These are phyloP conservation scores for Apophysomyces trapeziformis DNA, from an alignment of 371 early-diverging fungal species.

Conservation along the genomic window DNA sequence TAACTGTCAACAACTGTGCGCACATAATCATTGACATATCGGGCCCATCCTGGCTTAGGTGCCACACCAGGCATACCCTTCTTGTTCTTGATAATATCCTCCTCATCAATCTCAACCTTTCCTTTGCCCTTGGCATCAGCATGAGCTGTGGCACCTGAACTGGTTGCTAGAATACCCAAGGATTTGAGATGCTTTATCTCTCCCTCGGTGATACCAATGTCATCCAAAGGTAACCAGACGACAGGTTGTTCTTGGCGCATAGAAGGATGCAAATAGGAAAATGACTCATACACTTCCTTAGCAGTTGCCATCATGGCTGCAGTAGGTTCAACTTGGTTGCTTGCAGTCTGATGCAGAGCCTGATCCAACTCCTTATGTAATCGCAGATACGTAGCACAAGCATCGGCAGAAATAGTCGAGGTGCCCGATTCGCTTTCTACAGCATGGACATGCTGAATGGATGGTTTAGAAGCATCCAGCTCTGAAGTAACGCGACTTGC, in stretches of 20 bases:
- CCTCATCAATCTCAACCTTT: constrained; percentile 23
- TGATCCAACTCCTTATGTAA: neutral
- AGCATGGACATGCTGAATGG: neutral
- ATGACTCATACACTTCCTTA: constrained; percentile 17
- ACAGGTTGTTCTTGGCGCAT: constrained; percentile 21
- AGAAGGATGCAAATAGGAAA: constrained; percentile 31
- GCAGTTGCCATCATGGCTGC: neutral
- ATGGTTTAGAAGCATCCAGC: neutral
- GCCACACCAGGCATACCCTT: constrained; percentile 25
- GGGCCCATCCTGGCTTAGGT: constrained; percentile 1
- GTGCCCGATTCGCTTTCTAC: neutral
- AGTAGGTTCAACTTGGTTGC: neutral
- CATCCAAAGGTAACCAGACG: constrained; percentile 34
- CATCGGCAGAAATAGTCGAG: neutral
- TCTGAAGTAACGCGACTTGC: neutral
- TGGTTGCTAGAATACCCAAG: constrained; percentile 16
- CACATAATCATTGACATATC: constrained; percentile 16
- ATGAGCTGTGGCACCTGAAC: constrained; percentile 12
- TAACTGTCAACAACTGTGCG: constrained; percentile 18
- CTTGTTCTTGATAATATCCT: constrained; percentile 13
- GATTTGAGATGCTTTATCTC: constrained; percentile 20
- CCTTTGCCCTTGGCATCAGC: constrained; percentile 22
- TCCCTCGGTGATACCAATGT: constrained; percentile 25
- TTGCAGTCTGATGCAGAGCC: neutral
- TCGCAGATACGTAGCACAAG: neutral